A percentile compares a stretch with the other conserved stretches of the same genome.
These are phyloP conservation scores for Fusarium virguliforme DNA, from an alignment of 2,329 filamentous ascomycete species.

Conservation along the genomic window DNA sequence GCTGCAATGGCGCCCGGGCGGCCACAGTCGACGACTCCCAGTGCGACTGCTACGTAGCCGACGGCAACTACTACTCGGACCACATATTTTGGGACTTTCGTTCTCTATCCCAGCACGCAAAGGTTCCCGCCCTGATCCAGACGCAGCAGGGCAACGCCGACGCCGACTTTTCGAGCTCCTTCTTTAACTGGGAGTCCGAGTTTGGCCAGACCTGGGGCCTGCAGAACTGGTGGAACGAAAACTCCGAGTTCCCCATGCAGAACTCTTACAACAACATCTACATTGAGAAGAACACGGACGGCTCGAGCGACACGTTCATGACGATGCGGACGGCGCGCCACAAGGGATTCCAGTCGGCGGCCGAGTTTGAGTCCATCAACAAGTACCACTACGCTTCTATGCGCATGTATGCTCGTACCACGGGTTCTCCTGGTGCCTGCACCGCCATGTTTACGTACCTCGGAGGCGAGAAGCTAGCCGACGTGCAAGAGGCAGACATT, in stretches of 20 bases:
- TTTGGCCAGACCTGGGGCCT: constrained; percentile 57
- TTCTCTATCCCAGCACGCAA: constrained; percentile 48
- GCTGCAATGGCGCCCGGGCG: not conserved
- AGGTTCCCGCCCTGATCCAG: constrained; percentile 53
- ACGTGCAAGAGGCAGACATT: constrained; percentile 67
- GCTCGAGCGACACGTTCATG: constrained; percentile 59
- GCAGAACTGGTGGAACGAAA: constrained; percentile 59
- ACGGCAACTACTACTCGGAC: constrained; percentile 46
- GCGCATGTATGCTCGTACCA: constrained; percentile 65
- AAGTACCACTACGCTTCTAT: constrained; percentile 54
- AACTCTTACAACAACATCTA: constrained; percentile 62
- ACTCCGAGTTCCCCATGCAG: constrained; percentile 55
- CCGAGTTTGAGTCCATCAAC: constrained; percentile 62
- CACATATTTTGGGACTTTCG: constrained; percentile 55
- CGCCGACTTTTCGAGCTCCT: constrained; percentile 55
- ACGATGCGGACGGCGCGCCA: constrained; percentile 64
- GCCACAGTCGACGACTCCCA: constrained; percentile 41
- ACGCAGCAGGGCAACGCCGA: constrained; percentile 51
- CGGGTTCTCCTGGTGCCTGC: constrained; percentile 64
- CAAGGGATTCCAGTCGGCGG: constrained; percentile 60
- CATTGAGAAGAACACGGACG: constrained; percentile 60
- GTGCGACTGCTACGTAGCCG: constrained; percentile 54
- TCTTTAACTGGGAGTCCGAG: constrained; percentile 53
- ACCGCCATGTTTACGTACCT: constrained; percentile 69
- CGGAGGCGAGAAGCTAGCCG: constrained; percentile 52